These are phyloP conservation scores for Pisolithus thermaeus DNA, from an alignment of 1,284 basidiomycete genomes.

Conservation along the genomic window DNA sequence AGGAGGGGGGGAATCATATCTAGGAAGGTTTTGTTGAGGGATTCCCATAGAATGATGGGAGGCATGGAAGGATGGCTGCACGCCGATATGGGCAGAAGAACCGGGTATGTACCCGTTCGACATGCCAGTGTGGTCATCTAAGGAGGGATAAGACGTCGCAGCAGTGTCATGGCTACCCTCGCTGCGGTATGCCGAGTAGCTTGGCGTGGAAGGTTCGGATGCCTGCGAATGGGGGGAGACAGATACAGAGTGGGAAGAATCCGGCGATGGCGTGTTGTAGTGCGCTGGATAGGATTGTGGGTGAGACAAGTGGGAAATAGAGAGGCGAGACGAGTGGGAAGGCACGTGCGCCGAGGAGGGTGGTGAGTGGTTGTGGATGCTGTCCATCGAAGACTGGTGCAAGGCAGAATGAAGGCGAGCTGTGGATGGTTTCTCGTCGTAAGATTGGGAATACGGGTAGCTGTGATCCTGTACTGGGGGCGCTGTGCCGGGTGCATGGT, in stretches of 20 bases:
- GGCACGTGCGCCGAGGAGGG: slow-evolving; percentile 27
- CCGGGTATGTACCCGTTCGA: slow-evolving; percentile 27
- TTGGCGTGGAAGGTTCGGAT: slow-evolving; percentile 46
- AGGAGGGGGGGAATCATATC: slow-evolving; percentile 49
- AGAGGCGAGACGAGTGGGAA: slow-evolving; percentile 28
- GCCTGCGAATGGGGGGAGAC: slow-evolving; percentile 40
- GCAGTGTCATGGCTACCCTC: slow-evolving; percentile 29
- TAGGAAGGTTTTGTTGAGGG: slow-evolving; percentile 23
- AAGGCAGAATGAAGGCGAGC: slow-evolving; percentile 24
- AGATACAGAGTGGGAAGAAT: slow-evolving; percentile 38
- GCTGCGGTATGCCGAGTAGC: slow-evolving; percentile 40
- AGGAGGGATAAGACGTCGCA: slow-evolving; percentile 24
- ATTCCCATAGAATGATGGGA: slow-evolving; percentile 26
- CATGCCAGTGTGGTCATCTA: slow-evolving; percentile 26
- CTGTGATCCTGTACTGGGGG: slow-evolving; percentile 20
- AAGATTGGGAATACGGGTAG: slow-evolving; percentile 23
- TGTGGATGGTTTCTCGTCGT: slow-evolving; percentile 25
- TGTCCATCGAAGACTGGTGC: slow-evolving; percentile 27
- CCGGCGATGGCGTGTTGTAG: slow-evolving; percentile 29
- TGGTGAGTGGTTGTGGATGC: slow-evolving; percentile 26
- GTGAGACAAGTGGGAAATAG: slow-evolving; percentile 35
- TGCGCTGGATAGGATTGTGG: slow-evolving; percentile 32
- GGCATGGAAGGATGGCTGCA: slow-evolving; percentile 30
- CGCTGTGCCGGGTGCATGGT: slow-evolving; percentile 21
- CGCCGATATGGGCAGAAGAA: neutral